Conservation (phyloP, 345 rosid species). For the sweet orange (Citrus sinensis) region DNA sequence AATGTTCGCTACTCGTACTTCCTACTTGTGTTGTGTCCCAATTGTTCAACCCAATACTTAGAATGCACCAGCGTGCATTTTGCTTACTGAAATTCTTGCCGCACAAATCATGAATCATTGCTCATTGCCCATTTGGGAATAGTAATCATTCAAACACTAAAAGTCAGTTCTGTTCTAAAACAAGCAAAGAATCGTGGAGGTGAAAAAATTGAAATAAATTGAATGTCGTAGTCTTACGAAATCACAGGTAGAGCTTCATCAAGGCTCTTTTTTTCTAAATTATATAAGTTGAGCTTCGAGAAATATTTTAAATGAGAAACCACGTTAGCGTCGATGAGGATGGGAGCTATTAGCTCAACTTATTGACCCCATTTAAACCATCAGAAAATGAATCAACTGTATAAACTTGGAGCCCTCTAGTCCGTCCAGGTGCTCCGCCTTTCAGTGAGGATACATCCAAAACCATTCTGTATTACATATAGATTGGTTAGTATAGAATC, state of each 20-base stretch:
- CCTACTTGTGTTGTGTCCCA: background rate
- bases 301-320: slow-evolving; percentile 5
- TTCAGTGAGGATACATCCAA: slow-evolving; percentile 68
- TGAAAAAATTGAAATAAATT: background rate
- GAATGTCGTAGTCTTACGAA: background rate
- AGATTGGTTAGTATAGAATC: background rate
- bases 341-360: slow-evolving; percentile 21
- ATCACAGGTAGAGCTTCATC: slow-evolving; percentile 16
- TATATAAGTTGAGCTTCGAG: slow-evolving; percentile 2
- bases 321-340: slow-evolving; percentile 9
- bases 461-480: slow-evolving; percentile 46
- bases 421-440: slow-evolving; percentile 91
- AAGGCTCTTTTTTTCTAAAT: slow-evolving; percentile 3
- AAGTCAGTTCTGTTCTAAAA: slow-evolving; percentile 8
- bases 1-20: background rate
- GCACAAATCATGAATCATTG: slow-evolving; percentile 22
- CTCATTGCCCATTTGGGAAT: slow-evolving; percentile 24
- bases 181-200: slow-evolving; percentile 23
- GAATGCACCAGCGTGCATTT: background rate
- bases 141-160: slow-evolving; percentile 16
- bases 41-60: background rate
- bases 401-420: slow-evolving; percentile 68
- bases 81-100: background rate
- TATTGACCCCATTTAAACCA: slow-evolving; percentile 34
- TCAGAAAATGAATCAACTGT: slow-evolving; percentile 45